phyloP scores from a whole-genome alignment of 139 green algal species.

The Tetradesmus lagerheimii region DNA sequence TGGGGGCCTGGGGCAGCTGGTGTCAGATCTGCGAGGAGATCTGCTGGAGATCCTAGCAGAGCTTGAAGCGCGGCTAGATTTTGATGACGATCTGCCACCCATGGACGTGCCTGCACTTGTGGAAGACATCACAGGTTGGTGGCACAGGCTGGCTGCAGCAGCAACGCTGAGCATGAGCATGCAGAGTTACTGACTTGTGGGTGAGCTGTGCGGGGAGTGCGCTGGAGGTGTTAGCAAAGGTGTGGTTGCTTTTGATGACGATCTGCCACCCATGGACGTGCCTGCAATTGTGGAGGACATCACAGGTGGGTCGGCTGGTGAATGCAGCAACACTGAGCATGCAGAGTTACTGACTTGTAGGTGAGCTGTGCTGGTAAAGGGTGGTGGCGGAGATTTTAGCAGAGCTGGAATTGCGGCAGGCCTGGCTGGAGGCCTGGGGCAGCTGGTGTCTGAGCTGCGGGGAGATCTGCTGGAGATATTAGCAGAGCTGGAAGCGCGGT shows the following conservation, averaged over 20 bases:
- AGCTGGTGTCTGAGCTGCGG: slow-evolving; percentile 67
- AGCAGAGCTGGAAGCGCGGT: slow-evolving; percentile 87
- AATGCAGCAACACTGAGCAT: no score
- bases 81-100: slow-evolving; percentile 95
- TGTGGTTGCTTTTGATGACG: no score
- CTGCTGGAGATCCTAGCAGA: slow-evolving; percentile 87
- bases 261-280: slow-evolving; percentile 24
- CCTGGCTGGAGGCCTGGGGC: slow-evolving; percentile 77
- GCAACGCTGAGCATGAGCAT: no score
- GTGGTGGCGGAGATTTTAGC: no score
- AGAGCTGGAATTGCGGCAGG: background rate
- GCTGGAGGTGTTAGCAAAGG: no score
- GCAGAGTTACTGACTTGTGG: no score
- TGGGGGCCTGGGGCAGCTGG: slow-evolving; percentile 74
- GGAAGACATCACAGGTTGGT: slow-evolving; percentile 53
- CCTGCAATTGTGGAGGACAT: slow-evolving; percentile 51
- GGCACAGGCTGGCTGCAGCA: slow-evolving; percentile 43
- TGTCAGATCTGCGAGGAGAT: slow-evolving; percentile 65
- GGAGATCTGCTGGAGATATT: slow-evolving; percentile 78
- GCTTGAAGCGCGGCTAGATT: slow-evolving; percentile 91
- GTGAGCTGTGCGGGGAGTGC: no score
- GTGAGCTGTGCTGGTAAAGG: no score
- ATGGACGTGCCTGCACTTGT: slow-evolving; percentile 74
- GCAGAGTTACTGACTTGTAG: background rate
- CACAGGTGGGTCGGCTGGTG: background rate